Base-by-base conservation (phyloP, 805 yeast species). In the Kazachstania viticola region DNA sequence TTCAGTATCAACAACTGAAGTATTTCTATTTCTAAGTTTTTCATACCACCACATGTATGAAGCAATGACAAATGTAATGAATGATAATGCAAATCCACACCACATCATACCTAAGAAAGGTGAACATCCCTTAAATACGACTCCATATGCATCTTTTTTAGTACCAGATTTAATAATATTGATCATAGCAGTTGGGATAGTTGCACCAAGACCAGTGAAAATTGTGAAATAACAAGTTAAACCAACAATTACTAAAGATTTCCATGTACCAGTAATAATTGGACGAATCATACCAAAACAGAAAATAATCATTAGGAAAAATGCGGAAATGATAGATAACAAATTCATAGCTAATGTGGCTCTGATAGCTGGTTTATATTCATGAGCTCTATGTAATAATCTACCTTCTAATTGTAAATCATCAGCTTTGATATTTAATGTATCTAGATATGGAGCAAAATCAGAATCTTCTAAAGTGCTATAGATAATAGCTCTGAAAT, bases 141-240 rank as follows among this genome's bases (percentile, higher is more conserved):
- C 60, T 31, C 45, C 46, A 39, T 40, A 56, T 14, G 41, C 37
- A 31, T 56, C 61, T 4, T 47, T 40, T 8, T 48, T 37, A 15
- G 54, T 48, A 40, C 59, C 60, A 6, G 45, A 37, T 24, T 54
- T 54, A 38, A 56, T 51, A 21, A 53, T 45, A 17, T 44, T 42
- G 27, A 48, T 35, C 27, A 54, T 42, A 14, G 45, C 53, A 6
- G 51, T 48, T 24, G 44, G 36, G 19, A 56, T 45, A 26, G 51
- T 43, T 17, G 49, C 50, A 15, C 50, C 47, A 16, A 54, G 30
- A 31, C 56, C 46, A 18, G 53, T 42, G 42, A 50, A 50, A 8
- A 19, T 19, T 7, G 11, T 8, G 11, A 8, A 19, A 11, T 8
- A 19, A 19, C 22, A 7, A 19, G 22, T 19, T 15, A 33, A 13